A percentile compares a stretch with the other conserved stretches of the same genome.
phyloP scores from a whole-genome alignment of 495 filamentous ascomycete species.

The Aspergillus egyptiacus region DNA sequence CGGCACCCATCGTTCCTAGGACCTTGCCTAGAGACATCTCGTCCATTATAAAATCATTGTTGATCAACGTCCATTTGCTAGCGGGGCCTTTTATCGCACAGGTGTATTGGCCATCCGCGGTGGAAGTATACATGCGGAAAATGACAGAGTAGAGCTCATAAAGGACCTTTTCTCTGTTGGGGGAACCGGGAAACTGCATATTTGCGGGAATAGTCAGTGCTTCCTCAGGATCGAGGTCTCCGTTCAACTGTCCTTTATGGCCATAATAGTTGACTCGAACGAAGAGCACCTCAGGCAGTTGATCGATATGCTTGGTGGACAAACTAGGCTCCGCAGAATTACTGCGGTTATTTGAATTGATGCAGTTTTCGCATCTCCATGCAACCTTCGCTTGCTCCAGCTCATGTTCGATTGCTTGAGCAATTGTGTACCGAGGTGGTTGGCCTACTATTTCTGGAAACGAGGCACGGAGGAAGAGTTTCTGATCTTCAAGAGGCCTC shows the following conservation, averaged over 20 bases:
- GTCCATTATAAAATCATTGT: constrained; percentile 18
- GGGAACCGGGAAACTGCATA: not conserved
- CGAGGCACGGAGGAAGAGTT: constrained; percentile 1
- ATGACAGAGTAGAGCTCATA: constrained; percentile 30
- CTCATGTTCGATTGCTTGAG: constrained; percentile 1
- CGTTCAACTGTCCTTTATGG: not conserved
- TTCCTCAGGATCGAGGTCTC: not conserved
- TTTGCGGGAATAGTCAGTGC: constrained; percentile 4
- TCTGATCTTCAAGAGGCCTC: not conserved
- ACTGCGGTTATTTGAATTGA: not conserved
- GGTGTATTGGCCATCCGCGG: constrained; percentile 27
- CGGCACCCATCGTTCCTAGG: not conserved
- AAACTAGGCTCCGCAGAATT: not conserved
- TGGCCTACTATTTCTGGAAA: not conserved
- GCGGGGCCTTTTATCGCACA: constrained; percentile 19
- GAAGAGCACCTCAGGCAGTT: constrained; percentile 15
- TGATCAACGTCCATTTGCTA: constrained; percentile 21
- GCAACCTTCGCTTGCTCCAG: not conserved
- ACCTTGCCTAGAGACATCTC: not conserved
- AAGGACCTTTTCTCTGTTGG: not conserved
- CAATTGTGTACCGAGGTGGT: not conserved
- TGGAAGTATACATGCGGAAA: constrained; percentile 19
- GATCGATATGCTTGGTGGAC: not conserved
- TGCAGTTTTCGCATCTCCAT: not conserved
- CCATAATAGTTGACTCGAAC: constrained; percentile 11